Percentiles rank a stretch among this genome's conserved stretches.
Evolutionary conservation across 345 rosid species (phyloP).

Genomic region (Gossypium mustelinum): DNA sequence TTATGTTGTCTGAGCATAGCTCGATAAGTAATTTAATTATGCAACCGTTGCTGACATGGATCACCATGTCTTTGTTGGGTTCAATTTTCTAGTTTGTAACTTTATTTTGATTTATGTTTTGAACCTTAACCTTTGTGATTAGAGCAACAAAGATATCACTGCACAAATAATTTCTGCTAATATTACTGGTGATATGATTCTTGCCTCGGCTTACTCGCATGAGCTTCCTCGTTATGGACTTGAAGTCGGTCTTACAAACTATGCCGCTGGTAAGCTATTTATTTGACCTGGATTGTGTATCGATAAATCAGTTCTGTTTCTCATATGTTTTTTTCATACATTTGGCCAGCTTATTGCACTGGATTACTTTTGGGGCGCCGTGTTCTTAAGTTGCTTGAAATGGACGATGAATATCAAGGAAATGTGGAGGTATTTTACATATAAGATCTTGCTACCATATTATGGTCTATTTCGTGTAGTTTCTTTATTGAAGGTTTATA

Average conservation of each 20-base stretch:
- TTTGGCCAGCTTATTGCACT: constrained; percentile 61
- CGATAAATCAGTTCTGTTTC: neutral
- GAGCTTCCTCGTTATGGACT: constrained; percentile 64
- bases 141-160: constrained; percentile 63
- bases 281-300: neutral
- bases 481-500: neutral
- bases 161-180: constrained; percentile 55
- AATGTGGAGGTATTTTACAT: constrained; percentile 52
- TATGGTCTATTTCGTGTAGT: neutral
- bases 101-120: neutral
- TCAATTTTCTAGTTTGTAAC: neutral
- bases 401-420: constrained; percentile 68
- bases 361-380: constrained; percentile 83
- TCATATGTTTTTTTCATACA: neutral
- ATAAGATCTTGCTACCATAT: neutral
- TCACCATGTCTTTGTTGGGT: neutral
- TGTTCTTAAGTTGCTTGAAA: constrained; percentile 58
- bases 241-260: constrained; percentile 61
- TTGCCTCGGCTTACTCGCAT: constrained; percentile 64
- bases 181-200: constrained; percentile 54
- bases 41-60: too few species aligned
- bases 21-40: too few species aligned
- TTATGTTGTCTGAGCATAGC: too few species aligned
- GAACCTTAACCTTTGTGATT: constrained; percentile 20
- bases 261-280: constrained; percentile 56